Conservation (phyloP, 192 early-diverging fungal genomes). For the Gonapodya sp. region DNA sequence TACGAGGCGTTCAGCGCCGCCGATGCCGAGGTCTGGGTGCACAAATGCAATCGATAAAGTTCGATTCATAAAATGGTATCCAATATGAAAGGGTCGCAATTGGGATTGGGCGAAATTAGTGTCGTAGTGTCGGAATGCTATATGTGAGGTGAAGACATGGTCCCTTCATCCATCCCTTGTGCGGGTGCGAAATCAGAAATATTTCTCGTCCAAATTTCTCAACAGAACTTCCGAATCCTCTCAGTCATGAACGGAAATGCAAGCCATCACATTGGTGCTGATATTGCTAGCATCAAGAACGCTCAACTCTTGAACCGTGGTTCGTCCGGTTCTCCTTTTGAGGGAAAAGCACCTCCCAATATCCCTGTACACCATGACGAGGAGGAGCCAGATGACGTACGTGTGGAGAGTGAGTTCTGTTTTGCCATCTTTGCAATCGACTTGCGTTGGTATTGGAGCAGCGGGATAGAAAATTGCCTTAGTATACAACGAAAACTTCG, state of each 20-base stretch:
- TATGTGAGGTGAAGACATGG: not conserved
- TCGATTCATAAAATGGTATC: too few species aligned
- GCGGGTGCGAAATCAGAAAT: not conserved
- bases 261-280: not conserved
- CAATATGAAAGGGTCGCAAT: too few species aligned
- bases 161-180: not conserved
- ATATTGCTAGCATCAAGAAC: not conserved
- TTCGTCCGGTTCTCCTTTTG: not conserved
- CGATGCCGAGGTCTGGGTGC: slow-evolving; percentile 91
- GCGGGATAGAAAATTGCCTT: too few species aligned
- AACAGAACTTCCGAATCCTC: not conserved
- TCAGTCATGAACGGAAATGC: not conserved
- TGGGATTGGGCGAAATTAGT: too few species aligned
- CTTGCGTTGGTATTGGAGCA: too few species aligned
- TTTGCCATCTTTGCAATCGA: too few species aligned
- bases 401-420: not conserved
- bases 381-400: slow-evolving; percentile 3
- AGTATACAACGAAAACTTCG: too few species aligned
- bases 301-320: not conserved
- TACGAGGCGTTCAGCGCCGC: slow-evolving; percentile 88
- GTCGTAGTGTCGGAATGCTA: too few species aligned
- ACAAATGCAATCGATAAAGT: slow-evolving; percentile 40
- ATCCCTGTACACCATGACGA: slow-evolving; percentile 5
- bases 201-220: not conserved
- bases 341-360: not conserved